Evolutionary conservation across 179 eudicot genomes (phyloP), one percentile per base, ranked within the genome.

Genomic region (Beta corolliflora): DNA sequence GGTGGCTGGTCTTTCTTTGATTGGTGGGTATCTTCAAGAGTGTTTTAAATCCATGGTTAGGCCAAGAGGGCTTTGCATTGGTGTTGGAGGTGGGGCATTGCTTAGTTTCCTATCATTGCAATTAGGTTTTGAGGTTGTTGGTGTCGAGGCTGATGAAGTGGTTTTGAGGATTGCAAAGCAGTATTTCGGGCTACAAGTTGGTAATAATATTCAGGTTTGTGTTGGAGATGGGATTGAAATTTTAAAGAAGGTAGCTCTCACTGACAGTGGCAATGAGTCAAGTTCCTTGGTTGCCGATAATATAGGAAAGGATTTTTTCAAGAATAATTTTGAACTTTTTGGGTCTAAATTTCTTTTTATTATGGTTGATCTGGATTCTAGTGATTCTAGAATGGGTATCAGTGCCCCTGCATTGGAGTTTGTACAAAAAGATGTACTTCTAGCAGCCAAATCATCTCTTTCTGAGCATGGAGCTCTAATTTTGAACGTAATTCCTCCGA

Each of bases 71-170:
- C 83, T 91, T 87, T 95, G 98, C 79, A 81, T 92, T 80, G 99
- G 99, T 4, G 94, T 92, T 78, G 99, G 99, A 36, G 98, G 99
- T 77, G 99, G 99, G 11, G 91, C 96, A 71, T 90, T 95, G 83
- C 85, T 91, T 74, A 82, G 85, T 10, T 94, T 94, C 76, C 80
- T 94, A 81, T 52, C 81, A 53, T 16, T 63, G 16, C 86, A 87
- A 55, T 86, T 94, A 77, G 91, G 89, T 64, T 90, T 95, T 58
- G 88, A 91, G 81, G 96, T 95, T 45, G 76, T 85, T 0, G 98
- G 98, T 15, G 91, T 95, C 55, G 99, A 95, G 86, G 75, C 79
- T 19, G 98, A 95, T 82, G 86, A 88, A 81, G 86, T 81, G 12
- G 98, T 95, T 78, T 77, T 93, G 76, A 81, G 79, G 64, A 85